Base-by-base conservation (phyloP, 169 alveolate genomes). In the Plasmodium falciparum region DNA sequence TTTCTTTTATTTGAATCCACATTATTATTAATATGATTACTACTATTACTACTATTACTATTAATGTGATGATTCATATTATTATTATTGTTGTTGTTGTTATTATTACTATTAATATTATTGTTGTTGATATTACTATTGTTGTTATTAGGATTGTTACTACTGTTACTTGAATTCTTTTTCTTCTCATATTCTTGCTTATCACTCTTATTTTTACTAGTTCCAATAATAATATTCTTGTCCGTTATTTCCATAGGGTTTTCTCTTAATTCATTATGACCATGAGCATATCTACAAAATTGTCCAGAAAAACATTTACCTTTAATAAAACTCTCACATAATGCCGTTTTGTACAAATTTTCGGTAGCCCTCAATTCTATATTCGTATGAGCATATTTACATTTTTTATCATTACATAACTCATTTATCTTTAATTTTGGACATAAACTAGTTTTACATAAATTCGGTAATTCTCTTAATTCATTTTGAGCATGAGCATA, bases 241-340 rank as follows among this genome's bases (percentile, higher is more conserved):
- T 69, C 91, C 13, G 93, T 74, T 88, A 58, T 88, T 89, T 74
- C 91, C 93, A 47, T 91, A 74, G 95, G 95, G 17, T 91, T 88
- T 11, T 91, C 93, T 50, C 94, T 91, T 73, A 91, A 58, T 56
- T 91, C 94, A 58, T 73, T 72, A 56, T 88, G 89, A 20, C 88
- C 89, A 75, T 91, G 94, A 2, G 94, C 94, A 70, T 73, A 91
- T 17, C 95, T 88, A 88, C 95, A 93, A 73, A 90, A 62, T 22
- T 86, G 78, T 6, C 95, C 95, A 11, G 95, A 93, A 62, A 71
- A 88, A 59, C 95, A 93, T 59, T 90, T 67, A 4, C 95, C 95
- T 66, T 71, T 88, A 58, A 92, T 88, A 90, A 71, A 90, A 78
- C 78, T 93, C 75, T 93, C 93, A 74, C 95, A 93, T 45, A 93